These are phyloP conservation scores for Dissophora ornata DNA, from an alignment of 192 early-diverging fungal species.

Conservation along the genomic window DNA sequence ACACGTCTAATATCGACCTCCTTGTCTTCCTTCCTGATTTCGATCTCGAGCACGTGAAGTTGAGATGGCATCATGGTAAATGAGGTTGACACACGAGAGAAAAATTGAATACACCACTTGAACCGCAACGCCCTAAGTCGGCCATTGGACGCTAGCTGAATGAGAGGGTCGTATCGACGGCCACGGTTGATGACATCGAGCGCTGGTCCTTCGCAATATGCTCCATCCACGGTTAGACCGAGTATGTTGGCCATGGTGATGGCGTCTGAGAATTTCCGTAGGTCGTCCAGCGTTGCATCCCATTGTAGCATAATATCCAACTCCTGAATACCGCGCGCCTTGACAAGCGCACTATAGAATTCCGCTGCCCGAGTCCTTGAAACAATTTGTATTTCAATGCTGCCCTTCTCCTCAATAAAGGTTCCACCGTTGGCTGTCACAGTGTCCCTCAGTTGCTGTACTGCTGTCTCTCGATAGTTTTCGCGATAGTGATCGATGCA, in stretches of 20 bases:
- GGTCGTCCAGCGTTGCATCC: constrained; percentile 16
- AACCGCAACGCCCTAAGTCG: not conserved
- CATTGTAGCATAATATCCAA: constrained; percentile 5
- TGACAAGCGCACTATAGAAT: constrained; percentile 8
- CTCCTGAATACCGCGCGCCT: constrained; percentile 13
- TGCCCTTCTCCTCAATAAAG: not conserved
- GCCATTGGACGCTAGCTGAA: not conserved
- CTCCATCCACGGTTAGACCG: not conserved
- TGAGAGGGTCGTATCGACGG: not conserved
- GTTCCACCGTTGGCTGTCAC: too few relatives aligned
- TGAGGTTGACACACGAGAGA: too few relatives aligned
- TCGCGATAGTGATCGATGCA: too few relatives aligned
- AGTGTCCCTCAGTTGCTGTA: too few relatives aligned
- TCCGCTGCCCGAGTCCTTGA: not conserved
- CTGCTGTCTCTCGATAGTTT: too few relatives aligned
- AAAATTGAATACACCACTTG: too few relatives aligned
- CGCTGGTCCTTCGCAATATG: not conserved
- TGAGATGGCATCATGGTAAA: too few relatives aligned
- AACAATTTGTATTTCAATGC: not conserved
- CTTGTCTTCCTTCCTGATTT: too few relatives aligned
- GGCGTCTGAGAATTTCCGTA: not conserved
- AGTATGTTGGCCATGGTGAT: not conserved
- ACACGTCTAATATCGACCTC: too few relatives aligned
- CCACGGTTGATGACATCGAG: not conserved
- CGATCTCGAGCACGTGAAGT: too few relatives aligned